phyloP scores from a whole-genome alignment of 1,139 yeast species.

The Candida neerlandica region DNA sequence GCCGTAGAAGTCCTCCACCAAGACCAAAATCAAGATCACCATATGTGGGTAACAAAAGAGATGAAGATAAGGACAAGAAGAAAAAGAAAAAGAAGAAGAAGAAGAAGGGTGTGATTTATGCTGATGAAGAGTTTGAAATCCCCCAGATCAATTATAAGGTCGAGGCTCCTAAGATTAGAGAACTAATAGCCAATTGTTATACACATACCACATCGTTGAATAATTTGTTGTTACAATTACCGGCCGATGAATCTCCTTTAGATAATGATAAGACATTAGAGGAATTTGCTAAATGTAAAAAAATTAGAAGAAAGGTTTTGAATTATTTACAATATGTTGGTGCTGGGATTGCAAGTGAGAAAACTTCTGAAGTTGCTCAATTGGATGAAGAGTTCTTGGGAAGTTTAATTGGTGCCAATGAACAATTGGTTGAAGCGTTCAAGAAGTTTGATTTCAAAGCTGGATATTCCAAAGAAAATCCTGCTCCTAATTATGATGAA shows the following conservation, averaged over 20 bases:
- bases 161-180: slow-evolving; percentile 74
- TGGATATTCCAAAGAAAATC: slow-evolving; percentile 39
- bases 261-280: slow-evolving; percentile 61
- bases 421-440: slow-evolving; percentile 76
- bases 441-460: slow-evolving; percentile 60
- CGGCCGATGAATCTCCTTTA: slow-evolving; percentile 55
- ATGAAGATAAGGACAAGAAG: slow-evolving; percentile 14
- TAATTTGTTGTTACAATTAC: slow-evolving; percentile 64
- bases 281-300: slow-evolving; percentile 74
- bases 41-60: slow-evolving; percentile 13
- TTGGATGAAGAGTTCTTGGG: slow-evolving; percentile 83
- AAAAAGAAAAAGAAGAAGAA: slow-evolving; percentile 23
- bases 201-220: slow-evolving; percentile 72
- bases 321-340: slow-evolving; percentile 81
- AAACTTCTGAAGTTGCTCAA: slow-evolving; percentile 30
- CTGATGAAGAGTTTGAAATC: slow-evolving; percentile 60
- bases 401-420: slow-evolving; percentile 83
- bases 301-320: slow-evolving; percentile 73
- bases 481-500: slow-evolving; percentile 39
- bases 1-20: slow-evolving; percentile 26
- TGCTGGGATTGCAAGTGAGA: slow-evolving; percentile 42
- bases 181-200: slow-evolving; percentile 73
- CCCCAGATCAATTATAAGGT: slow-evolving; percentile 70
- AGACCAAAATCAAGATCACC: slow-evolving; percentile 33
- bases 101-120: slow-evolving; percentile 35